Conservation (phyloP, 2,329 filamentous ascomycete genomes). For the Cordyceps cateniannulata region DNA sequence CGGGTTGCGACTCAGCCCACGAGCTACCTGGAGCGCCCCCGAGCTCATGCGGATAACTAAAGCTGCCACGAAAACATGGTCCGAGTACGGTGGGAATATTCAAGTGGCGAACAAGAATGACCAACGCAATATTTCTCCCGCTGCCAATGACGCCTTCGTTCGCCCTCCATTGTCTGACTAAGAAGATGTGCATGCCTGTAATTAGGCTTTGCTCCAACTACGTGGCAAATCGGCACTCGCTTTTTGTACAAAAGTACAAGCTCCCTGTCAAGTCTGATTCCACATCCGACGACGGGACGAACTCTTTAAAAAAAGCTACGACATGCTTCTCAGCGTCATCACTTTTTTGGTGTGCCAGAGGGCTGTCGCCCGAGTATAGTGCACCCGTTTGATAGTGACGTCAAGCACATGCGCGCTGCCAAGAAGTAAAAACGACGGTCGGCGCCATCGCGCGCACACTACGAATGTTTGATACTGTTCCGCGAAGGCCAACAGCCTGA, state of each 20-base stretch:
- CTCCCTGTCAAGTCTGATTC: background rate
- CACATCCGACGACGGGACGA: too few relatives aligned
- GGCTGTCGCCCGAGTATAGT: background rate
- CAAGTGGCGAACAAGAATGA: background rate
- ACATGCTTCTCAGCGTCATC: conserved; percentile 4
- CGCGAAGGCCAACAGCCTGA: conserved; percentile 7
- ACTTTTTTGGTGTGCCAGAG: background rate
- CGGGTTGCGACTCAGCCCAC: too few relatives aligned
- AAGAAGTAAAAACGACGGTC: background rate
- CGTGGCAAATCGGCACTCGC: too few relatives aligned
- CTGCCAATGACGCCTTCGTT: background rate
- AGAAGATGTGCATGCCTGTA: too few relatives aligned
- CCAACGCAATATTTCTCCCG: background rate
- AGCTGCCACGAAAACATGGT: too few relatives aligned
- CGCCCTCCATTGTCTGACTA: too few relatives aligned
- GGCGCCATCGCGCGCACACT: conserved; percentile 1
- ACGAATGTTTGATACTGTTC: background rate
- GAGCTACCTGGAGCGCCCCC: too few relatives aligned
- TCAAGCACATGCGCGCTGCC: background rate
- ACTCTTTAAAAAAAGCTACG: background rate
- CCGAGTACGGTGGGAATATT: too few relatives aligned
- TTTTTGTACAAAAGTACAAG: too few relatives aligned
- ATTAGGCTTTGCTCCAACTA: too few relatives aligned
- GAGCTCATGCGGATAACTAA: too few relatives aligned
- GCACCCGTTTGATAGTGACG: background rate